Base-by-base conservation (phyloP, 2,329 filamentous ascomycete species). In the Aspergillus floridensis region DNA sequence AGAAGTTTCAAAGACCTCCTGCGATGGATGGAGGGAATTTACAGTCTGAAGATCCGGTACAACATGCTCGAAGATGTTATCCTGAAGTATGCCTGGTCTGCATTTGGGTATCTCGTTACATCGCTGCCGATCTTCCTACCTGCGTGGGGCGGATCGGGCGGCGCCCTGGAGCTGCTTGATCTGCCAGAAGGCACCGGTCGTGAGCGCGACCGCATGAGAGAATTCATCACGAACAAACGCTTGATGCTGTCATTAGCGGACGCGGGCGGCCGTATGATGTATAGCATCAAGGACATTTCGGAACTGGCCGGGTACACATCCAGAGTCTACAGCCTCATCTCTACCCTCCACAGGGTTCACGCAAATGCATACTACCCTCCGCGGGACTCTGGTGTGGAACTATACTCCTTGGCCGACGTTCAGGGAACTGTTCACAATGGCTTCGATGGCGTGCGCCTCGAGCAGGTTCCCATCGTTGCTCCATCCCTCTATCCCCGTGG, bases 1-100 rank as follows among this genome's bases (percentile, higher is more conserved):
- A 89, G 87, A 70, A 93, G 96, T 67, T 99, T 97, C 80, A 91
- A 89, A 74, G 95, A 93, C 50, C 82, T 99, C 29, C 95, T 95
- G 76, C 88, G 86, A 63, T 97, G 93, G 91, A 98, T 99, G 93
- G 95, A 99, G 74, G 89, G 91, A 49, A 97, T 99, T 65, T 99
- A 99, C 77, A 93, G 92, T 75, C 87, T 98, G 65, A 97, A 97
- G 77, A 96, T 99, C 65, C 88, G 92, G 16, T 99, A 99, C 80
- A 99, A 98, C 74, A 99, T 99, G 80, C 86, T 99, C 0, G 95
- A 99, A 73, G 95, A 99, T 74, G 96, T 99, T 70, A 92, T 99
- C 52, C 81, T 99, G 60, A 99, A 99, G 75, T 99, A 99, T 74
- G 95, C 92, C 65, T 99, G 95, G 95, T 98, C 93, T 64, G 95